A percentile compares a stretch with the other conserved stretches of the same genome.
Evolutionary conservation across 2,329 filamentous ascomycete genomes (phyloP).

Genomic region (Arthrinium phaeospermum): DNA sequence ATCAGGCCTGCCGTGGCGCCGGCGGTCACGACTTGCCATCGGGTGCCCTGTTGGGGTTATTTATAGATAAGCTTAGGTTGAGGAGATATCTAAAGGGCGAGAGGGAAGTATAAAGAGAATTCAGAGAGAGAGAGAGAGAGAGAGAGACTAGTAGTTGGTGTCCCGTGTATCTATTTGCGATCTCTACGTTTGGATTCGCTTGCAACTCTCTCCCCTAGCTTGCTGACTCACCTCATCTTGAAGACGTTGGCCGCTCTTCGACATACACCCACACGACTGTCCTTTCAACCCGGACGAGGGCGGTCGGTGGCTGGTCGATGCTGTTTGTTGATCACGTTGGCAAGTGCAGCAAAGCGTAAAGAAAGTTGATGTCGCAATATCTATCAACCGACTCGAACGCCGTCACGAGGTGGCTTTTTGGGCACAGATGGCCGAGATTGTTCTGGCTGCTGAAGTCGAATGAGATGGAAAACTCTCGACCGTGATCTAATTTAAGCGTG

Average conservation of each 20-base stretch:
- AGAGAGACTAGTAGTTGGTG: neutral
- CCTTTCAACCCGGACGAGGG: slow-evolving; percentile 33
- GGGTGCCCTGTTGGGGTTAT: slow-evolving; percentile 52
- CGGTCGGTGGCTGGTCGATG: neutral
- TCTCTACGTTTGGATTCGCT: neutral
- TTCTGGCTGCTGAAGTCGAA: neutral
- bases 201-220: neutral
- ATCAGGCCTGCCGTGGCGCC: slow-evolving; percentile 78
- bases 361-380: neutral
- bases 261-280: slow-evolving; percentile 49
- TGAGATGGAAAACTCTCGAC: neutral
- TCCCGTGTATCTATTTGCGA: slow-evolving; percentile 3
- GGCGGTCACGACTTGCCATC: slow-evolving; percentile 60
- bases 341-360: slow-evolving; percentile 2
- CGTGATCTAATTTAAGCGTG: neutral
- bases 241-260: slow-evolving; percentile 51
- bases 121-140: neutral
- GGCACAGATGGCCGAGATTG: neutral
- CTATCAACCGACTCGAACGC: slow-evolving; percentile 1
- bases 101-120: slow-evolving; percentile 17
- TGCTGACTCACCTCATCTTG: slow-evolving; percentile 60
- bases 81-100: neutral
- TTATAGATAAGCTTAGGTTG: slow-evolving; percentile 6
- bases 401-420: neutral
- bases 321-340: slow-evolving; percentile 1